phyloP scores from a whole-genome alignment of 192 early-diverging fungal genomes.

The Coemansia sp. region DNA sequence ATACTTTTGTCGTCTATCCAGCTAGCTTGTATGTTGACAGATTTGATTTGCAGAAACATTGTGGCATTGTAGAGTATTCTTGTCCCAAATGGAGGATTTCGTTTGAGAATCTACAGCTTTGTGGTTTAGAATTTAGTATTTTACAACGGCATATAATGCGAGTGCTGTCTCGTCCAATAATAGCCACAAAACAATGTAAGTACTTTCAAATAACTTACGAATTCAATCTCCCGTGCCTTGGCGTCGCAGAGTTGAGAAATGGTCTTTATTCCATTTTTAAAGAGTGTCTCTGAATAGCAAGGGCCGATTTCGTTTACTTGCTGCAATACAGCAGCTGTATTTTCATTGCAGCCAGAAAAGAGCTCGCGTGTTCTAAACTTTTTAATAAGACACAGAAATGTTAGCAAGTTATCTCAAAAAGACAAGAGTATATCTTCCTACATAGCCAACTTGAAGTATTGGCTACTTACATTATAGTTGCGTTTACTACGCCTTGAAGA shows the following conservation, averaged over 20 bases:
- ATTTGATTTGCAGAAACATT: constrained; percentile 3
- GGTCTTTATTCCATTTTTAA: constrained; percentile 49
- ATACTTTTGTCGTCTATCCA: constrained; percentile 33
- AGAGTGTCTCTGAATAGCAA: constrained; percentile 50
- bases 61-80: constrained; percentile 37
- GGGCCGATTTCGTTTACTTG: constrained; percentile 65
- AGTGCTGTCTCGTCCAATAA: too few relatives aligned
- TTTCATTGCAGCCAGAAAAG: constrained; percentile 51
- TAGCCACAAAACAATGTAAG: not conserved
- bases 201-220: constrained; percentile 14
- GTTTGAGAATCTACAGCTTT: constrained; percentile 43
- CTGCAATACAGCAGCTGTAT: constrained; percentile 49
- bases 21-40: constrained; percentile 4
- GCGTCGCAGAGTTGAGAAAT: constrained; percentile 41
- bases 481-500: constrained; percentile 10
- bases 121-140: not conserved
- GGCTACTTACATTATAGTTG: constrained; percentile 33
- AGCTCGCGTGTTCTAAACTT: constrained; percentile 40
- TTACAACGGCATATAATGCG: not conserved
- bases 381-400: not conserved
- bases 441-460: not conserved
- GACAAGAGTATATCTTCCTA: not conserved
- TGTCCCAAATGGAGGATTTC: constrained; percentile 66
- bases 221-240: constrained; percentile 57
- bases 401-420: not conserved